A percentile compares a stretch with the other conserved stretches of the same genome.
Evolutionary conservation across 2,329 filamentous ascomycete genomes (phyloP).

Genomic region (Ophiostoma tasmaniense): DNA sequence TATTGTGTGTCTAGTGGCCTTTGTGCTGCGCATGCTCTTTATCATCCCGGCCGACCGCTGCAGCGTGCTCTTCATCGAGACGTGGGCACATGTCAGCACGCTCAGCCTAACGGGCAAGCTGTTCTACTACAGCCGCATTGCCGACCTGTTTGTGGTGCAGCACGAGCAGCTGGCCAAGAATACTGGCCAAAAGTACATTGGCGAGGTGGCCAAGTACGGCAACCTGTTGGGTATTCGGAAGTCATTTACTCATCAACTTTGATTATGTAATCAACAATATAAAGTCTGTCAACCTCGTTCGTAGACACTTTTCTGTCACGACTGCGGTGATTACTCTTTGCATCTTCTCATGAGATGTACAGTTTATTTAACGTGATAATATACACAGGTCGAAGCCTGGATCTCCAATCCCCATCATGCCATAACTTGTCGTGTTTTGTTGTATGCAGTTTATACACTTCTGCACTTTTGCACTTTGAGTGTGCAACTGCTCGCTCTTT

Average conservation of each 20-base stretch:
- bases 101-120: constrained; percentile 80
- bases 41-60: constrained; percentile 46
- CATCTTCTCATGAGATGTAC: background rate
- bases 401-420: background rate
- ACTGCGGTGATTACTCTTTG: background rate
- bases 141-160: constrained; percentile 76
- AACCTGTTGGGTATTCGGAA: constrained; percentile 25
- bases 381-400: constrained; percentile 9
- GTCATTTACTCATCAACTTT: background rate
- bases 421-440: background rate
- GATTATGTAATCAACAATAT: background rate
- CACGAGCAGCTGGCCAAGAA: constrained; percentile 55
- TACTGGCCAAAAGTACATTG: constrained; percentile 30
- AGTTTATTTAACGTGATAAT: constrained; percentile 8
- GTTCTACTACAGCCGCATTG: constrained; percentile 53
- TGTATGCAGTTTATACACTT: background rate
- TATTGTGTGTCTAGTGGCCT: constrained; percentile 52
- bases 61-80: constrained; percentile 79
- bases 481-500: background rate
- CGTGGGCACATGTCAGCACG: constrained; percentile 75
- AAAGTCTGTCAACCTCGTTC: background rate
- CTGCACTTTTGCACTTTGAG: background rate
- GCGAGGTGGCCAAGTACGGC: constrained; percentile 20
- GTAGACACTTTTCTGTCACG: background rate
- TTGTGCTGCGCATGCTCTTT: constrained; percentile 39